phyloP scores from a whole-genome alignment of 1,284 basidiomycete species.

The Papiliotrema nemorosa region DNA sequence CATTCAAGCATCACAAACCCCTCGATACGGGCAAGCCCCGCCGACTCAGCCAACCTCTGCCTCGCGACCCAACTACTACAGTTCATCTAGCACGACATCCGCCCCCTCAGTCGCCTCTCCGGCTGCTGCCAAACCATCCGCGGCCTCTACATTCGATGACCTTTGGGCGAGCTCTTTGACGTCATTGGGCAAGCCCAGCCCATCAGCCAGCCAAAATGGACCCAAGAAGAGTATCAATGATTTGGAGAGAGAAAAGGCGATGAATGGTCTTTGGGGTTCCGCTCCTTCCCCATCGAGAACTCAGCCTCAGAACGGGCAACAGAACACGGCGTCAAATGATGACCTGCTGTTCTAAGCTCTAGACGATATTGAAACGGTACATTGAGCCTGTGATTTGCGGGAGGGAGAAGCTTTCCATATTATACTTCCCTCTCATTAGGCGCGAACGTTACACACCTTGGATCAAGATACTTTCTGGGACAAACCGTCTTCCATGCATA shows the following conservation, averaged over 20 bases:
- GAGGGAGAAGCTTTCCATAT: no score
- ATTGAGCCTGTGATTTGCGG: no score
- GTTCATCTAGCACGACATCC: background rate
- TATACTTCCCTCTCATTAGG: no score
- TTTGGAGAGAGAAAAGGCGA: constrained; percentile 77
- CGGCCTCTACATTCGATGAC: constrained; percentile 67
- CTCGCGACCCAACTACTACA: constrained; percentile 2
- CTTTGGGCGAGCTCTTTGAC: constrained; percentile 83
- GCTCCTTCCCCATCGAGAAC: constrained; percentile 5
- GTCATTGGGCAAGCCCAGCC: constrained; percentile 25
- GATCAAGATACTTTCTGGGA: no score
- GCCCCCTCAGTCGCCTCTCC: constrained; percentile 30
- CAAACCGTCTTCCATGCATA: no score
- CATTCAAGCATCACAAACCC: constrained; percentile 2
- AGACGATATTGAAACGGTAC: no score
- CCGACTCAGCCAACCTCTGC: constrained; percentile 15
- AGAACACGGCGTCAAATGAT: constrained; percentile 21
- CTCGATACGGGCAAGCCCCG: constrained; percentile 2
- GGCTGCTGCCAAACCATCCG: constrained; percentile 12
- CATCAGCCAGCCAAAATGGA: constrained; percentile 1
- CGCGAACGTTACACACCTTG: no score
- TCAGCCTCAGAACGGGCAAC: background rate
- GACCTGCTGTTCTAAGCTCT: constrained; percentile 27
- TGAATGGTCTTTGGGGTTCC: constrained; percentile 66
- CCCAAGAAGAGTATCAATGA: constrained; percentile 75